Conservation (phyloP, 805 yeast genomes). For the Jamesozyma spencerorum region DNA sequence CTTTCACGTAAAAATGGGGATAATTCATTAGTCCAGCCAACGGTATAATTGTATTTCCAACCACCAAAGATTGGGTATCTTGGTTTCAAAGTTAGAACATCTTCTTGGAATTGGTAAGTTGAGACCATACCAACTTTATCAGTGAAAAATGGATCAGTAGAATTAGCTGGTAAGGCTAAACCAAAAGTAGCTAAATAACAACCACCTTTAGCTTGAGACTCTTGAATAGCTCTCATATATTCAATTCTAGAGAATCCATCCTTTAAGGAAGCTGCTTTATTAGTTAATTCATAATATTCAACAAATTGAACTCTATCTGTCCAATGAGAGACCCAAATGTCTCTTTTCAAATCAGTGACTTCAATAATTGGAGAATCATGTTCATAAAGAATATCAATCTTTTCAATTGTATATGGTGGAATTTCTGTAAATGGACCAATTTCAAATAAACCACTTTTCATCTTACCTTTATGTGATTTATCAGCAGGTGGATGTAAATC, state of each 20-base stretch:
- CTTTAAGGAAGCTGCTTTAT: slow-evolving; percentile 61
- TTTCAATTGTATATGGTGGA: slow-evolving; percentile 36
- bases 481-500: slow-evolving; percentile 16
- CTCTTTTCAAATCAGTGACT: slow-evolving; percentile 55
- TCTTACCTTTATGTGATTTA: slow-evolving; percentile 30
- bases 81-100: slow-evolving; percentile 55
- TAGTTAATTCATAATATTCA: slow-evolving; percentile 75
- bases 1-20: slow-evolving; percentile 41
- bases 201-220: slow-evolving; percentile 13
- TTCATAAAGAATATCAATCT: slow-evolving; percentile 48
- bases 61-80: slow-evolving; percentile 94
- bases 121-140: slow-evolving; percentile 93
- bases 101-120: slow-evolving; percentile 42
- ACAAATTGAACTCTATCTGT: slow-evolving; percentile 63
- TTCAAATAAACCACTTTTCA: slow-evolving; percentile 13
- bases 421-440: slow-evolving; percentile 48
- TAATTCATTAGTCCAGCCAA: slow-evolving; percentile 79
- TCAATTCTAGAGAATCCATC: slow-evolving; percentile 74
- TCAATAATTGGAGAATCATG: slow-evolving; percentile 58
- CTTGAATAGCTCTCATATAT: slow-evolving; percentile 38
- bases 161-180: slow-evolving; percentile 41
- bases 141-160: slow-evolving; percentile 66
- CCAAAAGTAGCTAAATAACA: slow-evolving; percentile 57
- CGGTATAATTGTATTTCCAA: slow-evolving; percentile 90
- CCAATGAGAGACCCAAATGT: slow-evolving; percentile 86